phyloP scores from a whole-genome alignment of 768 basidiomycete genomes.

The Lactarius psammicola region DNA sequence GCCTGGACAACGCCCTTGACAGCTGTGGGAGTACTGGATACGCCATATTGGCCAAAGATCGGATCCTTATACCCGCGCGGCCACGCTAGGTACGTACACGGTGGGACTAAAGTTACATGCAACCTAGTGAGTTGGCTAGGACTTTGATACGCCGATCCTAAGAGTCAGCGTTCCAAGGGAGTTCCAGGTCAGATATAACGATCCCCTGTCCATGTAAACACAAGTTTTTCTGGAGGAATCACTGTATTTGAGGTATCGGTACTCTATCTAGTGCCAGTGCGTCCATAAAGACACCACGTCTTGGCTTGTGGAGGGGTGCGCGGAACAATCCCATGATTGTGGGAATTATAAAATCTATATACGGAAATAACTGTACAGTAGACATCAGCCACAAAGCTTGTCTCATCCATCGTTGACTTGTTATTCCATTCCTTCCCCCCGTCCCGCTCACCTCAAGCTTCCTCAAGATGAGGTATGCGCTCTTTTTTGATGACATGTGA shows the following conservation, averaged over 20 bases:
- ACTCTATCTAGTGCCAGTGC: too few relatives aligned
- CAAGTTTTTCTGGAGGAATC: too few relatives aligned
- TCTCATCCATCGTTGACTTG: background rate
- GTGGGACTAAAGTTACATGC: background rate
- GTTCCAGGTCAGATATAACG: background rate
- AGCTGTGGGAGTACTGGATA: too few relatives aligned
- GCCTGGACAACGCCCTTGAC: too few relatives aligned
- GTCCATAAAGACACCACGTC: background rate
- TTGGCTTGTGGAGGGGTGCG: background rate
- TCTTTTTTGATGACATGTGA: background rate
- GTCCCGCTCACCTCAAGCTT: slow-evolving; percentile 31
- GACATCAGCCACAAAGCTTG: slow-evolving; percentile 24
- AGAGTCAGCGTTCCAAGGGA: slow-evolving; percentile 11
- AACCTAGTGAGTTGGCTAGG: slow-evolving; percentile 7
- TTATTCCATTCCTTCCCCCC: background rate
- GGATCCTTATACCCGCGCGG: slow-evolving; percentile 4
- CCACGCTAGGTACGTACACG: too few relatives aligned
- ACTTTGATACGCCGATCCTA: slow-evolving; percentile 17
- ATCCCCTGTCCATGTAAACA: too few relatives aligned
- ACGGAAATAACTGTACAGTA: slow-evolving; percentile 28
- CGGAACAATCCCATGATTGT: background rate
- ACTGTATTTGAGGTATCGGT: too few relatives aligned
- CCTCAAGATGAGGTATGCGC: slow-evolving; percentile 42
- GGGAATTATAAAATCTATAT: background rate
- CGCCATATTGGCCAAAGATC: too few relatives aligned